Conservation (phyloP, 352 stramenopile species). For the Phytophthora meadii region DNA sequence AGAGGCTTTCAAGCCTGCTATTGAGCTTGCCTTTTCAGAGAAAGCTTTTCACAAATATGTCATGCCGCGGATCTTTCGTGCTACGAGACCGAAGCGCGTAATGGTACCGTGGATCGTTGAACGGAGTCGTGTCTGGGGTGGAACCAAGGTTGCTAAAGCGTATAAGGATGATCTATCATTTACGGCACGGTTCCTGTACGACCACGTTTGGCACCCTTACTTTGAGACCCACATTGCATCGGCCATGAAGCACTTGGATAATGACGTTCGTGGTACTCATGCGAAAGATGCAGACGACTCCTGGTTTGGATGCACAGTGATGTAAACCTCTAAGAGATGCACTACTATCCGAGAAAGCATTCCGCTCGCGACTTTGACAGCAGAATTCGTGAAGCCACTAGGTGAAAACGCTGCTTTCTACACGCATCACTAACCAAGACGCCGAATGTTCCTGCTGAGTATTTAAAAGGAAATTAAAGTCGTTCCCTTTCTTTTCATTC, state of each 20-base stretch:
- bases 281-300: conserved; percentile 47
- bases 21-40: conserved; percentile 75
- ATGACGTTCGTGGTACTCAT: conserved; percentile 41
- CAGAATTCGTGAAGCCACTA: conserved; percentile 11
- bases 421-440: conserved; percentile 27
- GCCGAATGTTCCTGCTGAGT: conserved; percentile 38
- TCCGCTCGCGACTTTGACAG: not conserved
- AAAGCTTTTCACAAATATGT: conserved; percentile 77
- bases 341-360: conserved; percentile 14
- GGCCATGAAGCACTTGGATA: conserved; percentile 76
- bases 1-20: conserved; percentile 58
- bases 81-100: conserved; percentile 66
- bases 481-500: conserved; percentile 1
- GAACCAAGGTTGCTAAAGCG: conserved; percentile 56
- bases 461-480: conserved; percentile 40
- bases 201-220: conserved; percentile 80
- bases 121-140: conserved; percentile 74
- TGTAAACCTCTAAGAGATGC: conserved; percentile 39
- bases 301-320: conserved; percentile 72
- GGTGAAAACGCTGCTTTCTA: conserved; percentile 7
- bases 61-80: conserved; percentile 75
- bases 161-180: conserved; percentile 83
- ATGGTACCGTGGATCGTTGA: conserved; percentile 88
- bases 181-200: conserved; percentile 78
- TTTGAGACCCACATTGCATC: conserved; percentile 71